Base-by-base conservation (phyloP, 1,284 basidiomycete genomes). In the Malassezia arunalokei region DNA sequence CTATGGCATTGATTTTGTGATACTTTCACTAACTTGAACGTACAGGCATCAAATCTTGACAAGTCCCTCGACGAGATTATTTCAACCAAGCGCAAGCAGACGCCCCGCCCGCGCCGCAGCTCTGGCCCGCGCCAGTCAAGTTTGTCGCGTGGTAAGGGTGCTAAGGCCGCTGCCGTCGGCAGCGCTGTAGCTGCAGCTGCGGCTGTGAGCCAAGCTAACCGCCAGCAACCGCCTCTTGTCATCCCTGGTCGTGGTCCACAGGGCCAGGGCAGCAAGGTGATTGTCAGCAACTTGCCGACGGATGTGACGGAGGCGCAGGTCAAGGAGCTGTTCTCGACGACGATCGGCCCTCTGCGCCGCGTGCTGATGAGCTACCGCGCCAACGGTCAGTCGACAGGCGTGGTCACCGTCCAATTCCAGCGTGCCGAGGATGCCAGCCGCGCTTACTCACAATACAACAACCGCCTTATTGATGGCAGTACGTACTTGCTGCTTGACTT, bases 401-500 rank as follows among this genome's bases (percentile, higher is more conserved):
- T 84, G 56, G 90, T 90, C 40, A 83, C 84, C 9, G 85, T 98
- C 59, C 79, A 83, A 62, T 96, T 96, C 79, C 78, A 80, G 70
- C 83, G 82, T 66, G 83, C 83, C 66, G 89, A 89, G 51, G 89
- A 94, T 68, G 92, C 85, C 54, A 83, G 82, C 74, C 88, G 86
- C 78, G 92, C 92, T 5, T 92, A 84, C 77, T 79, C 85, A 62
- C 82, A 88, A 66, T 98, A 96, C 81, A 89, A 98, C 81, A 89
- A 90, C 78, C 85, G 92, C 74, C 84, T 98, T 78, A 92, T 98
- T 81, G 92, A 98, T 83, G 88, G 90, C 79, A 94, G 44, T 47
- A 35, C 15, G 44, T 47, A 47, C 38, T 17, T 6, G 33, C 15
- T 35, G 33, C 33, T 8, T 17, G 8, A 17, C 33, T 27, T 35